Base-by-base conservation (phyloP, 768 basidiomycete species). In the Auricularia heimuer region DNA sequence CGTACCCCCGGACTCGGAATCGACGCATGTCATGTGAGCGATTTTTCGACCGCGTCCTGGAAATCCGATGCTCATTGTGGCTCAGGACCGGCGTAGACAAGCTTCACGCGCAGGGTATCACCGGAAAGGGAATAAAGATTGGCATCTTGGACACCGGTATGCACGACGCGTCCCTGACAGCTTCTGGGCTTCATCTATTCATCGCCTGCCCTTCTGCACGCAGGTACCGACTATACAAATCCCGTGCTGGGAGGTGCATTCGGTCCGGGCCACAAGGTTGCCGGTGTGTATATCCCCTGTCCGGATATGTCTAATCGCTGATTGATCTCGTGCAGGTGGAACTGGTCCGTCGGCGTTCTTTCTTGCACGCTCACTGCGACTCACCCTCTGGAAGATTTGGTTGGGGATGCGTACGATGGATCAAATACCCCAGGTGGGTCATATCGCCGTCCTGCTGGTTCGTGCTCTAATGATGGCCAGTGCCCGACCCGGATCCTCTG, bases 101-200 rank as follows among this genome's bases (percentile, higher is more conserved):
- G 66, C 77, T 87, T 21, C 87, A 89, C 70, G 84, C 84, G 4
- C 70, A 80, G 66, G 87, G 86, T 0, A 79, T 85, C 69, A 77
- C 78, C 34, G 88, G 89, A 12, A 79, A 79, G 47, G 87, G 87
- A 2, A 77, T 88, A 72, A 87, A 86, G 69, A 80, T 91, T 64
- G 88, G 81, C 66, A 83, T 89, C 56, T 33, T 60, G 29, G 56
- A 29, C 34, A 35, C 56, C 21, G 56, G 34, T 24, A 35, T 33
- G 56, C 56, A 54, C 18, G 29, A 29, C 54, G 54, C 54, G 29
- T 14, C 24, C 35, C 10, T 63, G 39, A 1, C 14, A 29, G 7
- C 62, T 6, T 24, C n/a, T 65, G 36, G 45, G n/a, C 29, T 61
- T 29, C 29, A 0, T 29, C 29, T 29, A 29, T 29, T 29, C 29